Conservation (phyloP, 176 grass and related monocot genomes). For the Bolboschoenus planiculmis region DNA sequence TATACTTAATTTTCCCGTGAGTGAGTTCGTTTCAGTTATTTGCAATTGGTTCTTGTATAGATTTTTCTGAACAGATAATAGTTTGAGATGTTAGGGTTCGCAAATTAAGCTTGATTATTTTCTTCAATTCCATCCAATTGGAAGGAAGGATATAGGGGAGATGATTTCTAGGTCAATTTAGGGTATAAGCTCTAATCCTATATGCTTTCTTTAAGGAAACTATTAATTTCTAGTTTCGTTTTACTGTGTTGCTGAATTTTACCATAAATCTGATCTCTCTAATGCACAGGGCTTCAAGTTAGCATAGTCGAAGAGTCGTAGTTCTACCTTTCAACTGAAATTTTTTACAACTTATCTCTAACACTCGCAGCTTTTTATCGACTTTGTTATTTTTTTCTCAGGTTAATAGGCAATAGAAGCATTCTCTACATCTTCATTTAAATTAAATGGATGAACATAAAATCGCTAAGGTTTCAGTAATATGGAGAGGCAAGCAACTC, state of each 20-base stretch:
- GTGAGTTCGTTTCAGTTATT: neutral
- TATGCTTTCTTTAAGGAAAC: neutral
- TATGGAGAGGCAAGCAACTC: conserved; percentile 74
- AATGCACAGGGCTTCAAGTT: neutral
- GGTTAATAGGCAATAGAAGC: neutral
- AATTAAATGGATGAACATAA: conserved; percentile 44
- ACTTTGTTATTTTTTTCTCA: neutral
- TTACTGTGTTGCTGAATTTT: neutral
- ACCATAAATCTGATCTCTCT: neutral
- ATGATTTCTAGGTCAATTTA: neutral
- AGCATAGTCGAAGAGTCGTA: neutral
- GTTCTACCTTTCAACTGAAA: neutral
- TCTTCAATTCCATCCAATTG: neutral
- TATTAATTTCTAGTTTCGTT: neutral
- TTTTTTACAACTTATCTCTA: neutral
- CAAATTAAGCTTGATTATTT: neutral
- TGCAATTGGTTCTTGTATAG: neutral
- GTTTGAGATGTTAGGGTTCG: neutral
- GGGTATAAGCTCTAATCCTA: neutral
- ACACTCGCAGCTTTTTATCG: neutral
- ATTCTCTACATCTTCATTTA: neutral
- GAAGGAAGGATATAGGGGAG: neutral
- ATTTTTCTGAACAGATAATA: neutral
- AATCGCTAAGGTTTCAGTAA: conserved; percentile 47
- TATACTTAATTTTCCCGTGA: no score